Evolutionary conservation across 208 protist genomes (phyloP).

Genomic region (Trypanosoma lewisi): DNA sequence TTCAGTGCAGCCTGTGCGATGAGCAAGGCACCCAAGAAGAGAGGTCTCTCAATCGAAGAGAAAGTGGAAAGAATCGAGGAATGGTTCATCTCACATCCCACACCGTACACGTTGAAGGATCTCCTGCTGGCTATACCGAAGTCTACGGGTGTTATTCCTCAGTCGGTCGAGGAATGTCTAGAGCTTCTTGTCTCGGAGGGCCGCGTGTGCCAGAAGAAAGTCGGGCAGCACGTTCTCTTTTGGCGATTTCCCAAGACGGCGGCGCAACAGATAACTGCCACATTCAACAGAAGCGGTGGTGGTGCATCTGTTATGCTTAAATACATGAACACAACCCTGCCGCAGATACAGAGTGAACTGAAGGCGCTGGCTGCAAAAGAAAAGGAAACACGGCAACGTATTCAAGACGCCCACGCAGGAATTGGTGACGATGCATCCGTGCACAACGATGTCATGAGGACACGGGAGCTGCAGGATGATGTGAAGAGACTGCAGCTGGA

Average conservation of each 20-base stretch:
- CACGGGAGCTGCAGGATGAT: conserved; percentile 19
- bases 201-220: conserved; percentile 59
- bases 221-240: conserved; percentile 76
- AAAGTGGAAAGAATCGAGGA: conserved; percentile 59
- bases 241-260: conserved; percentile 73
- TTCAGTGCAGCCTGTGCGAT: conserved; percentile 6
- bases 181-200: conserved; percentile 73
- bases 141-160: conserved; percentile 75
- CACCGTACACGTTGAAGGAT: conserved; percentile 84
- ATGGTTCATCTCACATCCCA: conserved; percentile 59
- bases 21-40: conserved; percentile 43
- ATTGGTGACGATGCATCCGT: conserved; percentile 25
- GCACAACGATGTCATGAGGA: conserved; percentile 12
- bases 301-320: conserved; percentile 3
- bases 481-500: conserved; percentile 8
- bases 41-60: conserved; percentile 85
- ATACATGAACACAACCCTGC: conserved; percentile 19
- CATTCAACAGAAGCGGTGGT: conserved; percentile 2
- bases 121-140: conserved; percentile 53
- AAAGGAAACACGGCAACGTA: conserved; percentile 3
- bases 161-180: conserved; percentile 81
- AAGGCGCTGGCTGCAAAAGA: conserved; percentile 9
- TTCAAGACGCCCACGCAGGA: conserved; percentile 8
- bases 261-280: conserved; percentile 23
- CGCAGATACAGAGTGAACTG: conserved; percentile 13